phyloP scores from a whole-genome alignment of 257 asterid species.

The Anisodus tanguticus region DNA sequence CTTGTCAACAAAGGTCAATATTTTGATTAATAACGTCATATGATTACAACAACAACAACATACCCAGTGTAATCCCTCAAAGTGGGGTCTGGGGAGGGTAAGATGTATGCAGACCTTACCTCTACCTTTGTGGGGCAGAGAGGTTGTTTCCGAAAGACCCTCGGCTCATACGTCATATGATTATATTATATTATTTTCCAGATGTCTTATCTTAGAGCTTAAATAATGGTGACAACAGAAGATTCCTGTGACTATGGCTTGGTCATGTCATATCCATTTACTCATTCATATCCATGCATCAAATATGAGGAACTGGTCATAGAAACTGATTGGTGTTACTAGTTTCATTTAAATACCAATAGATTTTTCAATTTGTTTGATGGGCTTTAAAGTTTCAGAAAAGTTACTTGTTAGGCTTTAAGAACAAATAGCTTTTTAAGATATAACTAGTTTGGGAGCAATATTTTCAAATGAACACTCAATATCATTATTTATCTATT shows the following conservation, averaged over 20 bases:
- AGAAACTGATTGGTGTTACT: neutral
- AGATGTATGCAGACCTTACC: no score
- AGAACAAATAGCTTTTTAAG: neutral
- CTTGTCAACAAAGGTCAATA: neutral
- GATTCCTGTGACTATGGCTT: neutral
- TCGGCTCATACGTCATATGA: neutral
- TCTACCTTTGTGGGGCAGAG: no score
- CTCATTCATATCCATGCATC: neutral
- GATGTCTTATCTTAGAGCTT: neutral
- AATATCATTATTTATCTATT: neutral
- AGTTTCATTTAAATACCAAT: neutral
- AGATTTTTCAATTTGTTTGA: neutral
- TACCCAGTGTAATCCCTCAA: no score
- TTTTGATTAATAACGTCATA: neutral
- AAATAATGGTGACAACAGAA: neutral
- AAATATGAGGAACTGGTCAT: conserved; percentile 10
- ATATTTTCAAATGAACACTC: neutral
- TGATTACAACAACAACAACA: neutral
- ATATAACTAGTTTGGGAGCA: neutral
- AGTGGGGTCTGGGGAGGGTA: no score
- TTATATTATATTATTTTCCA: neutral
- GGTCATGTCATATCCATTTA: neutral
- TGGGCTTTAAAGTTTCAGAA: neutral
- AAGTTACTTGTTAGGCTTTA: neutral
- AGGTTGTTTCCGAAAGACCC: no score